Evolutionary conservation across 202 grass and related monocot species (phyloP).

Genomic region (Musa balbisiana): DNA sequence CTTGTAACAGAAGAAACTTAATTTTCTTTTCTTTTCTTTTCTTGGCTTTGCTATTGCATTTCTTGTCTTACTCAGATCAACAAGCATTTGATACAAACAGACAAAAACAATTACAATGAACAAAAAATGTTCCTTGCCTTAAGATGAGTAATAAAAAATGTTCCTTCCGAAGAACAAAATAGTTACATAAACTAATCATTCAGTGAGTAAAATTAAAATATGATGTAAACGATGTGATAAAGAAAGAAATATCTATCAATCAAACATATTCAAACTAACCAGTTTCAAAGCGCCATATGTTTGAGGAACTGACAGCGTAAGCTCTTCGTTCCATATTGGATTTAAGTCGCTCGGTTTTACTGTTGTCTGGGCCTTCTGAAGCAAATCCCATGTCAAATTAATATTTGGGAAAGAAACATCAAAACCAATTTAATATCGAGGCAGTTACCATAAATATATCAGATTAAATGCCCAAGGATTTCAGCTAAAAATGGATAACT

Average conservation of each 20-base stretch:
- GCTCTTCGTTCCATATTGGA: slow-evolving; percentile 18
- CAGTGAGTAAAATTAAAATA: too few relatives aligned
- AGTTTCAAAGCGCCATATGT: slow-evolving; percentile 3
- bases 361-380: slow-evolving; percentile 6
- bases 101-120: too few relatives aligned
- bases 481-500: not conserved
- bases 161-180: too few relatives aligned
- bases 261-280: slow-evolving; percentile 11
- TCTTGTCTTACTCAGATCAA: too few relatives aligned
- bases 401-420: not conserved
- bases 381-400: not conserved
- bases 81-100: too few relatives aligned
- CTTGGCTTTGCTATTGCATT: too few relatives aligned
- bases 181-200: too few relatives aligned
- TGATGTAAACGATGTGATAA: not conserved
- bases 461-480: too few relatives aligned
- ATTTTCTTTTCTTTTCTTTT: too few relatives aligned
- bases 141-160: too few relatives aligned
- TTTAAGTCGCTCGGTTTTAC: slow-evolving; percentile 11
- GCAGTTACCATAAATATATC: not conserved
- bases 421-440: not conserved
- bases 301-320: slow-evolving; percentile 5
- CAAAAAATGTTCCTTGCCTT: too few relatives aligned
- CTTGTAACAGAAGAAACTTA: too few relatives aligned
- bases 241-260: not conserved